Conservation (phyloP, 352 stramenopile species). For the Bremia lactucae region DNA sequence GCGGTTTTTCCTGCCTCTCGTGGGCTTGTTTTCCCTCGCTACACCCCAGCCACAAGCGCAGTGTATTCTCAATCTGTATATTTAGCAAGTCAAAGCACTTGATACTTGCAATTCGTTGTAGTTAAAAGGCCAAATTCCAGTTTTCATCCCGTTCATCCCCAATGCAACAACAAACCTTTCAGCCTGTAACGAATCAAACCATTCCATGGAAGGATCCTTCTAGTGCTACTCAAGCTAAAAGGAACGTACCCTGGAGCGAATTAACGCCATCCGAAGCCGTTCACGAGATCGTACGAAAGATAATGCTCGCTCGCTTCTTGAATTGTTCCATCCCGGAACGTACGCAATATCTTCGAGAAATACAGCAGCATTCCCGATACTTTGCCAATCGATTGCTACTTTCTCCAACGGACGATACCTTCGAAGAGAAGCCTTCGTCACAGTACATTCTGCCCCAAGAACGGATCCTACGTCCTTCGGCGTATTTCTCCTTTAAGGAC, state of each 20-base stretch:
- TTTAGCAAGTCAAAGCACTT: too few relatives aligned
- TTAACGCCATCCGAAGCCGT: conserved; percentile 19
- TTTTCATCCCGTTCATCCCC: too few relatives aligned
- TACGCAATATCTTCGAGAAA: conserved; percentile 18
- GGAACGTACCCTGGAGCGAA: neutral
- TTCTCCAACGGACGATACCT: conserved; percentile 5
- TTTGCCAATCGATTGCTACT: conserved; percentile 31
- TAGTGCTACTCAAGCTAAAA: neutral
- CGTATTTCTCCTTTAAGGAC: conserved; percentile 56
- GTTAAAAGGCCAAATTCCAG: too few relatives aligned
- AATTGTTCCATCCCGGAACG: conserved; percentile 9
- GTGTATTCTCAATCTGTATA: too few relatives aligned
- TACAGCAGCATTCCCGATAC: conserved; percentile 21
- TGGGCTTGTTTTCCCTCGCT: too few relatives aligned
- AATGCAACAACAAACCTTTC: too few relatives aligned
- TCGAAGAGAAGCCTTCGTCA: conserved; percentile 10
- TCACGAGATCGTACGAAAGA: conserved; percentile 27
- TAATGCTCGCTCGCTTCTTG: conserved; percentile 29
- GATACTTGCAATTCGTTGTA: too few relatives aligned
- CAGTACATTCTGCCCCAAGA: conserved; percentile 25
- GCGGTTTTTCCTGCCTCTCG: too few relatives aligned
- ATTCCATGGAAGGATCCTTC: neutral
- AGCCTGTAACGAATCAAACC: neutral
- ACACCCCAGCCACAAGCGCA: too few relatives aligned
- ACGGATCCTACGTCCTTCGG: conserved; percentile 31